Evolutionary conservation across 208 protist genomes (phyloP).

Genomic region (Trichomonas tenax): DNA sequence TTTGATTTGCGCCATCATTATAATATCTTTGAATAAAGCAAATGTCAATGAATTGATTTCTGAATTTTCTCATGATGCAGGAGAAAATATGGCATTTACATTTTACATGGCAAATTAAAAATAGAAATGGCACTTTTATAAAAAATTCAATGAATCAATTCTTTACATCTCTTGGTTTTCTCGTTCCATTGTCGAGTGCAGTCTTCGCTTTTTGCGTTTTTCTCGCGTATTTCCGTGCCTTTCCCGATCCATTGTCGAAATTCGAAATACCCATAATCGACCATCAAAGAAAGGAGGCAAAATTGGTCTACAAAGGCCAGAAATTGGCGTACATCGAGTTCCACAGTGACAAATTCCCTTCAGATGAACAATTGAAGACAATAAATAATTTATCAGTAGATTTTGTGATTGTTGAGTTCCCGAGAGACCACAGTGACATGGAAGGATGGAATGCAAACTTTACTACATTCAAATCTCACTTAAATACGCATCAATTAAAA

Average conservation of each 20-base stretch:
- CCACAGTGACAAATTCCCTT: not conserved
- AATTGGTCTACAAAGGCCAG: not conserved
- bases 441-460: not conserved
- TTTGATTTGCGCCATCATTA: too few species aligned
- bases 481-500: not conserved
- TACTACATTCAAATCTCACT: not conserved
- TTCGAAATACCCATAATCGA: not conserved
- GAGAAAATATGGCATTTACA: too few species aligned
- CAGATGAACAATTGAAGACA: not conserved
- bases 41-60: too few species aligned
- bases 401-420: not conserved
- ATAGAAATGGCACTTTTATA: not conserved
- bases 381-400: not conserved
- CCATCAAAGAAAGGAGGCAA: not conserved
- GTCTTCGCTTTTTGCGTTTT: not conserved
- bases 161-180: not conserved
- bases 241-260: not conserved
- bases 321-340: not conserved
- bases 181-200: not conserved
- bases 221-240: not conserved
- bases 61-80: too few species aligned
- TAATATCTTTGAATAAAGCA: too few species aligned
- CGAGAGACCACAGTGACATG: not conserved
- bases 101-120: too few species aligned
- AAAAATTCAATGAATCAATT: too few species aligned